Conservation (phyloP, 305 asterid genomes). For the Fraxinus dipetala region DNA sequence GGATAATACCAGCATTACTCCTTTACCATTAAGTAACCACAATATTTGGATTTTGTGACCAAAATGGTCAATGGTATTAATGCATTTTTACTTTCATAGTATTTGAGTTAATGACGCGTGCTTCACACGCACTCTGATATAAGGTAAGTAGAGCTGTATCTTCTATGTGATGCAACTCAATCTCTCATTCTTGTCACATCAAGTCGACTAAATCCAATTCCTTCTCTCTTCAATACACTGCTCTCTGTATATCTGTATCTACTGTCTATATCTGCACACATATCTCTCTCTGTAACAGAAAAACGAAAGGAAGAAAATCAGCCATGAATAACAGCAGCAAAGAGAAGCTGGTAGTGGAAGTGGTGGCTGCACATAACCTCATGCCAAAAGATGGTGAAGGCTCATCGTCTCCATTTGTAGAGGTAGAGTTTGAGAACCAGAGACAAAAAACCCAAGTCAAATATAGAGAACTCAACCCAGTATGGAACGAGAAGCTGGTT, state of each 20-base stretch:
- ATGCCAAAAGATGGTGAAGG: constrained; percentile 53
- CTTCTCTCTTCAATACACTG: not conserved
- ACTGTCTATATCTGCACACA: not conserved
- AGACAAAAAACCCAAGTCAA: constrained; percentile 35
- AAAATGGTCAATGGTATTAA: not conserved
- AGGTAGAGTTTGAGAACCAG: constrained; percentile 46
- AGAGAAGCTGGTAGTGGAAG: constrained; percentile 41
- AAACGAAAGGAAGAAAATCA: not conserved
- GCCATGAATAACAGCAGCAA: not conserved
- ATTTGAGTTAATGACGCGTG: not conserved
- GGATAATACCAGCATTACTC: not conserved
- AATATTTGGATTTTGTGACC: not conserved
- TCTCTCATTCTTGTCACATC: not conserved
- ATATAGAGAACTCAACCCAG: constrained; percentile 40
- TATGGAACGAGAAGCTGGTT: constrained; percentile 32
- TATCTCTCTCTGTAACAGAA: not conserved
- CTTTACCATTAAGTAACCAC: not conserved
- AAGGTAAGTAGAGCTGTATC: not conserved
- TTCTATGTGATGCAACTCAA: not conserved
- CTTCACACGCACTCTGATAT: not conserved
- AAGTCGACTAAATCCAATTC: not conserved
- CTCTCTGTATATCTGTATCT: not conserved
- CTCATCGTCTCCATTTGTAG: constrained; percentile 43
- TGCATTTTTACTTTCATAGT: not conserved
- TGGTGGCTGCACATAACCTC: constrained; percentile 43